Base-by-base conservation (phyloP, 2,329 filamentous ascomycete species). In the Pezicula rhizophila region DNA sequence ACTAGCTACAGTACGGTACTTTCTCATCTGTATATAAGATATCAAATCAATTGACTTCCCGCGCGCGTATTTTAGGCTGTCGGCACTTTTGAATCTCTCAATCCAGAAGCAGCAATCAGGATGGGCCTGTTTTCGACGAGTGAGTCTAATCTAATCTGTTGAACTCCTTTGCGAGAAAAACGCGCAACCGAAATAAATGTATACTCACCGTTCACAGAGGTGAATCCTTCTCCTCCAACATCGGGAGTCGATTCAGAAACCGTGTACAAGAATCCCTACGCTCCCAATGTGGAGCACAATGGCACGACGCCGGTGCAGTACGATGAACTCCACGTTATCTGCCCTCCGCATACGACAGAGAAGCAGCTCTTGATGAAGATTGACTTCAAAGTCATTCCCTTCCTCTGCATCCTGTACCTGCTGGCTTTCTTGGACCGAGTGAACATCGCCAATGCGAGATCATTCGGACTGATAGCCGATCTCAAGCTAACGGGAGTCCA, bases 401-500 rank as follows among this genome's bases (percentile, higher is more conserved):
- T 85, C 56, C 72, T 92, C 47, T 85, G 80, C 62, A 71, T 90
- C 52, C 73, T 91, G 64, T 89, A 88, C 63, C 68, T 87, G 37
- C 70, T 87, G 43, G 83, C 84, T 34, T 87, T 88, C 60, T 68
- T 88, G 44, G 76, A 85, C 64, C 75, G 87, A 42, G 85, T 90
- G 63, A 92, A 91, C 63, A 88, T 92, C 59, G 84, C 82, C 65
- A 91, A 91, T 67, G 87, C 87, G 25, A 79, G 77, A 39, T 74
- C 86, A 41, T 88, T 88, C 53, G 74, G 77, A 37, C 71, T 92
- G 12, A 71, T 73, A 23, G 60, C 73, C 10, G 87, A 91, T 54
- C 72, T 92, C 5, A 52, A 71, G 3, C 76, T 91, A 25, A 69
- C 75, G 20, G 71, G 71, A 39, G 68, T 70, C 5, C 70, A 87